These are phyloP conservation scores for Trichophyton mentagrophytes DNA, from an alignment of 2,329 filamentous ascomycete genomes.

Conservation along the genomic window DNA sequence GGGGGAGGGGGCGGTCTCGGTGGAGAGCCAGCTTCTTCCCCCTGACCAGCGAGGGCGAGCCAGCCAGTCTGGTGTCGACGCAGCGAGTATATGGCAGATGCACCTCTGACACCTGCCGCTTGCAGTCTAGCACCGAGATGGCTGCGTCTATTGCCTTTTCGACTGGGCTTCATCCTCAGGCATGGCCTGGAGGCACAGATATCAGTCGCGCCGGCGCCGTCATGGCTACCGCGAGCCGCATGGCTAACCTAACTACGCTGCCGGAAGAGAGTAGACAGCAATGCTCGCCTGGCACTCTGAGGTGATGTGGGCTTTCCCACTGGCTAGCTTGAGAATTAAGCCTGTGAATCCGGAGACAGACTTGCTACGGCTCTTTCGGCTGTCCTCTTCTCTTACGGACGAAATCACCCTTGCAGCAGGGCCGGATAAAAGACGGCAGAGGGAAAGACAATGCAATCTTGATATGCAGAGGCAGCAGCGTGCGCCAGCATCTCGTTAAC, in stretches of 20 bases:
- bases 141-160: slow-evolving; percentile 1
- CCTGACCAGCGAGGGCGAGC: neutral
- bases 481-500: neutral
- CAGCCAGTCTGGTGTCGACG: neutral
- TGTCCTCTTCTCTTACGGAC: neutral
- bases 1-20: neutral
- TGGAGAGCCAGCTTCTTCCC: neutral
- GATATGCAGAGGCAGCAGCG: neutral
- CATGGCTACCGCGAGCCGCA: neutral
- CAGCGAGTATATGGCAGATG: neutral
- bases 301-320: neutral
- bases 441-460: neutral
- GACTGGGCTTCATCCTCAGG: neutral
- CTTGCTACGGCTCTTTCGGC: neutral
- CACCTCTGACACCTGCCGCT: neutral
- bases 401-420: neutral
- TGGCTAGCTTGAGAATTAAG: neutral
- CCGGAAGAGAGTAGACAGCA: neutral
- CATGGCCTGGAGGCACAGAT: neutral
- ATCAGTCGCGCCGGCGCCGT: neutral
- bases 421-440: neutral
- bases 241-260: neutral
- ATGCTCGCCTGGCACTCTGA: neutral
- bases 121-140: neutral
- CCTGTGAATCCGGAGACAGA: neutral